A percentile compares a stretch with the other conserved stretches of the same genome.
phyloP scores from a whole-genome alignment of 805 yeast genomes.

The Starmerella khaoyaiensis region DNA sequence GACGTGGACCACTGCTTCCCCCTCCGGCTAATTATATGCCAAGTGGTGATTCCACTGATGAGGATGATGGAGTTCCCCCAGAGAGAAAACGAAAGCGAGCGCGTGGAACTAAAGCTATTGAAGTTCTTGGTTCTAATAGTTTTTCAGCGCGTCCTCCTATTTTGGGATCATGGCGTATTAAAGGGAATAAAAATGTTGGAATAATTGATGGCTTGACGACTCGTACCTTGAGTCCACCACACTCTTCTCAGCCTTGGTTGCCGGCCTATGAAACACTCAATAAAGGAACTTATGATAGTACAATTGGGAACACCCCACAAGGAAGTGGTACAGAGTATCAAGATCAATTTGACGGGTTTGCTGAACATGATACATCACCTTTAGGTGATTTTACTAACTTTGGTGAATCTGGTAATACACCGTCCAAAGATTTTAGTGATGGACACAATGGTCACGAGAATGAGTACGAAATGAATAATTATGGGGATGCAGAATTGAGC shows the following conservation, averaged over 20 bases:
- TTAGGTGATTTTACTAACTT: conserved; percentile 12
- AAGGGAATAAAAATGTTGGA: conserved; percentile 62
- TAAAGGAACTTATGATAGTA: neutral
- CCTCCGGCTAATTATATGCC: conserved; percentile 12
- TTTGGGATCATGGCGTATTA: conserved; percentile 73
- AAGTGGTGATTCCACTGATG: conserved; percentile 89
- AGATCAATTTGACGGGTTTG: conserved; percentile 20
- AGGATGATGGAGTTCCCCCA: conserved; percentile 70
- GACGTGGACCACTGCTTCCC: conserved; percentile 14
- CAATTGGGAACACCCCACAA: conserved; percentile 1
- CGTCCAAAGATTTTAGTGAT: neutral
- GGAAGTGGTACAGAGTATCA: conserved; percentile 23
- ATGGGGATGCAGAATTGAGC: conserved; percentile 32
- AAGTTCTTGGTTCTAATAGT: conserved; percentile 75
- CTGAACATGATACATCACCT: conserved; percentile 2
- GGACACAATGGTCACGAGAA: neutral
- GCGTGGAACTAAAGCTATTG: conserved; percentile 74
- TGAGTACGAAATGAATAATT: neutral
- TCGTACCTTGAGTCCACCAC: conserved; percentile 53
- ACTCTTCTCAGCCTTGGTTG: neutral
- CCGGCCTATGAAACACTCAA: neutral
- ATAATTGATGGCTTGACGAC: conserved; percentile 92
- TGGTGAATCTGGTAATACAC: conserved; percentile 1
- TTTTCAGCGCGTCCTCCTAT: conserved; percentile 84
- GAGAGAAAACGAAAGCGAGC: conserved; percentile 35